These are phyloP conservation scores for Pholiota adiposa DNA, from an alignment of 1,284 basidiomycete species.

Conservation along the genomic window DNA sequence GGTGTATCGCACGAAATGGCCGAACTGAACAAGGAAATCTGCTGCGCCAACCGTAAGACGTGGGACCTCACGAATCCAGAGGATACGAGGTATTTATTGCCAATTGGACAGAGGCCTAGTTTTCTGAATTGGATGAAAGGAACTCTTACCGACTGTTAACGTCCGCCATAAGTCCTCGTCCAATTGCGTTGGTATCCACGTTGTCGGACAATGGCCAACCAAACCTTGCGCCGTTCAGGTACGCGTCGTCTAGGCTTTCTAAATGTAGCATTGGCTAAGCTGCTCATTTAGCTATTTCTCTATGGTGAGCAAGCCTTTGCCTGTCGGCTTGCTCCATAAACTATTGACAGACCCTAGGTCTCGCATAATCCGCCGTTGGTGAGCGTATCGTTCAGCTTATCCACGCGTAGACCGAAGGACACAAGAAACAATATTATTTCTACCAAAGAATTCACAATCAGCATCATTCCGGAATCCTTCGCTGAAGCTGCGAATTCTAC, in stretches of 20 bases:
- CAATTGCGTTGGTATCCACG: slow-evolving; percentile 77
- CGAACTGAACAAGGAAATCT: slow-evolving; percentile 12
- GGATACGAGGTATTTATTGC: slow-evolving; percentile 25
- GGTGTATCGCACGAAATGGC: slow-evolving; percentile 35
- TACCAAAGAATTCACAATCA: slow-evolving; percentile 75
- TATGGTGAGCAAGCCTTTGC: slow-evolving; percentile 46
- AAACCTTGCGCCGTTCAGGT: slow-evolving; percentile 75
- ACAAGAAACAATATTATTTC: slow-evolving; percentile 69
- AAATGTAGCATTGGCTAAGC: neutral
- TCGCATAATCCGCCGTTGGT: slow-evolving; percentile 70
- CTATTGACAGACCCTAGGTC: slow-evolving; percentile 40
- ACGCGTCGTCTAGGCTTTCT: slow-evolving; percentile 12
- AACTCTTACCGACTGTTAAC: slow-evolving; percentile 64
- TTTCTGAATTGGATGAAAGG: slow-evolving; percentile 28
- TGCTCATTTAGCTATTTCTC: slow-evolving; percentile 57
- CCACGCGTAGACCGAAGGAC: slow-evolving; percentile 57
- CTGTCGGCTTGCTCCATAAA: neutral
- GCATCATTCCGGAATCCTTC: slow-evolving; percentile 78
- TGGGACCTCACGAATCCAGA: slow-evolving; percentile 30
- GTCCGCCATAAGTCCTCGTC: slow-evolving; percentile 71
- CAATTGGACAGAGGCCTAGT: neutral
- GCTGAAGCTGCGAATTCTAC: slow-evolving; percentile 75
- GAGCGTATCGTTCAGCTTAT: slow-evolving; percentile 59
- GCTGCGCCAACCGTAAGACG: slow-evolving; percentile 18
- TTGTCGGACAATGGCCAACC: slow-evolving; percentile 55